Percentiles rank a stretch among this genome's conserved stretches.
phyloP scores from a whole-genome alignment of 225 moss, liverwort and hornwort genomes.

The Physcomitrium patens region DNA sequence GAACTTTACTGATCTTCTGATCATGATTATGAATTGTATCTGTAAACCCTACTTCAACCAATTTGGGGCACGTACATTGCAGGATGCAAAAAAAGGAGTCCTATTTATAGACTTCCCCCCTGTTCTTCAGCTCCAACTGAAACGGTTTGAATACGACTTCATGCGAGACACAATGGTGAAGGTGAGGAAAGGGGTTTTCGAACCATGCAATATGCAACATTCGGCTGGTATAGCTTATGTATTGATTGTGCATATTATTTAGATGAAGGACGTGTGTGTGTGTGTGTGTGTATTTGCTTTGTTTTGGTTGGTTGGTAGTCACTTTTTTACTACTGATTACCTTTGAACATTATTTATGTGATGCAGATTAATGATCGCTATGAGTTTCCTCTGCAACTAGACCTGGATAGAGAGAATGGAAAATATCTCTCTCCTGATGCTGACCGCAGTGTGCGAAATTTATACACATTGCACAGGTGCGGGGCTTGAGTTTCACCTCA shows the following conservation, averaged over 20 bases:
- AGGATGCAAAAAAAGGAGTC: slow-evolving; percentile 98
- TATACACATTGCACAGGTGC: slow-evolving; percentile 95
- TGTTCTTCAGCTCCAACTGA: slow-evolving; percentile 96
- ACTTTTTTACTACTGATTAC: not conserved
- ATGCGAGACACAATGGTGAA: slow-evolving; percentile 99
- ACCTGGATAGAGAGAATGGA: slow-evolving; percentile 90
- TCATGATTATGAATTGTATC: not conserved
- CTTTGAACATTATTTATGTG: not conserved
- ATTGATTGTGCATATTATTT: not conserved
- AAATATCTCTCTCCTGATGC: slow-evolving; percentile 98
- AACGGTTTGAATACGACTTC: slow-evolving; percentile 98
- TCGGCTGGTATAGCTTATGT: not conserved
- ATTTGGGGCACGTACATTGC: slow-evolving; percentile 20
- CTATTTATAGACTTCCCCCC: slow-evolving; percentile 97
- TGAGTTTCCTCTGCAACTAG: slow-evolving; percentile 98
- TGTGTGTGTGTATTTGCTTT: no score
- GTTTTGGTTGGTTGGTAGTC: not conserved
- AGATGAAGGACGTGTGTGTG: no score
- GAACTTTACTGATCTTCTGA: not conserved
- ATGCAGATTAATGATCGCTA: slow-evolving; percentile 98
- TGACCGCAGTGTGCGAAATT: slow-evolving; percentile 94
- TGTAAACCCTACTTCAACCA: not conserved
- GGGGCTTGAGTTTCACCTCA: slow-evolving; percentile 10
- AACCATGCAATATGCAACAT: not conserved
- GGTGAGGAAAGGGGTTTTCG: slow-evolving; percentile 46